Percentiles rank a stretch among this genome's conserved stretches.
These are phyloP conservation scores for Nigrograna mackinnonii DNA, from an alignment of 2,329 filamentous ascomycete species.

Conservation along the genomic window DNA sequence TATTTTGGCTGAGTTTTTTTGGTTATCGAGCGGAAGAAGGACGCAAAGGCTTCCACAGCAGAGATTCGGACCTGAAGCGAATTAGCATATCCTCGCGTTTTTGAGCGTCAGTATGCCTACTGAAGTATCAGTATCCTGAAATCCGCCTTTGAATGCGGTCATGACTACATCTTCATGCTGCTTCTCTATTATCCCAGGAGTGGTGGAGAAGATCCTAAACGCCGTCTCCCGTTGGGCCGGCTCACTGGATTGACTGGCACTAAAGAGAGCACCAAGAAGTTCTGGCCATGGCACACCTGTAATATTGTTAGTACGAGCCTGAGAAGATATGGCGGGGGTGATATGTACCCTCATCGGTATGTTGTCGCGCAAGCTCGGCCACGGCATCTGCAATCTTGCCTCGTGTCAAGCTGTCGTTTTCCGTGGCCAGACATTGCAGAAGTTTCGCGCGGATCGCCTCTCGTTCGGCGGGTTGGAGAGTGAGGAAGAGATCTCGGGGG, in stretches of 20 bases:
- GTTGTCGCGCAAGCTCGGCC: conserved; percentile 92
- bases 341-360: conserved; percentile 82
- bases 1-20: conserved; percentile 92
- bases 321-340: background rate
- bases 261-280: conserved; percentile 82
- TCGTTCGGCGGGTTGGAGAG: conserved; percentile 73
- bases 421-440: conserved; percentile 73
- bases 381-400: conserved; percentile 99
- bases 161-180: conserved; percentile 92
- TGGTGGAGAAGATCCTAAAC: conserved; percentile 93
- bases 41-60: conserved; percentile 94
- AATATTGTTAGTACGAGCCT: conserved; percentile 4
- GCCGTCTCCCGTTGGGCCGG: conserved; percentile 86
- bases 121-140: conserved; percentile 82
- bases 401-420: conserved; percentile 74
- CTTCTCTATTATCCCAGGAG: conserved; percentile 92
- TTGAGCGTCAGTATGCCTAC: conserved; percentile 49
- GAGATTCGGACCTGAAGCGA: conserved; percentile 75
- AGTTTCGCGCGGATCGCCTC: conserved; percentile 82
- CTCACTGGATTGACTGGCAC: conserved; percentile 84
- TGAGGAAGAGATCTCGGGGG: conserved; percentile 82
- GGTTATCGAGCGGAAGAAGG: conserved; percentile 88
- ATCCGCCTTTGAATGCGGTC: conserved; percentile 85
- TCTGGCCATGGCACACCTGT: conserved; percentile 87
- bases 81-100: background rate